These are phyloP conservation scores for Lachnellula subtilissima DNA, from an alignment of 2,329 filamentous ascomycete species.

Conservation along the genomic window DNA sequence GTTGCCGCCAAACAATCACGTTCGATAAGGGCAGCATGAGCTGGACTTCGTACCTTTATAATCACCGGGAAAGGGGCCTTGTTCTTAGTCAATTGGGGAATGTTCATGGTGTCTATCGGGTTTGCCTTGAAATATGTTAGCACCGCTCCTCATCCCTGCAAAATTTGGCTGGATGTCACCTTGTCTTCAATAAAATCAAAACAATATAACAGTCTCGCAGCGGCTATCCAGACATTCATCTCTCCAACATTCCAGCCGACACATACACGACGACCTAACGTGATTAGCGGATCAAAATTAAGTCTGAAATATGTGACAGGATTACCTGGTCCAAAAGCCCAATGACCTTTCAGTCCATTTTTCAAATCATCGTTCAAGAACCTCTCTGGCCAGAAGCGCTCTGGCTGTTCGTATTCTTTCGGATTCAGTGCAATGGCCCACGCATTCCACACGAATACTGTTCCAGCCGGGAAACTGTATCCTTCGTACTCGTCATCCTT, in stretches of 20 bases:
- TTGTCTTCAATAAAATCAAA: slow-evolving; percentile 10
- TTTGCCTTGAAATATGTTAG: too few relatives aligned
- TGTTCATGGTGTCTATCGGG: too few relatives aligned
- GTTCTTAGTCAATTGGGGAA: neutral
- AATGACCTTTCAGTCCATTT: slow-evolving; percentile 28
- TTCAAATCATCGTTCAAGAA: slow-evolving; percentile 40
- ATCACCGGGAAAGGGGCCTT: slow-evolving; percentile 8
- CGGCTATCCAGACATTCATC: slow-evolving; percentile 29
- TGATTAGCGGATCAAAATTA: neutral
- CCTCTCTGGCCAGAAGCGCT: slow-evolving; percentile 42
- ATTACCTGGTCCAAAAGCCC: slow-evolving; percentile 32
- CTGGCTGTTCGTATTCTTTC: slow-evolving; percentile 42
- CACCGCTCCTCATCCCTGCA: too few relatives aligned
- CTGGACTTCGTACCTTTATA: slow-evolving; percentile 11
- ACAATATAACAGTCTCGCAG: slow-evolving; percentile 23
- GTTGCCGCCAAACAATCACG: neutral
- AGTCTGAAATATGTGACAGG: neutral
- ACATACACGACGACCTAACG: slow-evolving; percentile 28
- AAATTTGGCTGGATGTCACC: too few relatives aligned
- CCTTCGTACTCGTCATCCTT: slow-evolving; percentile 51
- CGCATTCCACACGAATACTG: slow-evolving; percentile 37
- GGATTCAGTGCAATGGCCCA: slow-evolving; percentile 39
- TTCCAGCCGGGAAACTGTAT: slow-evolving; percentile 41
- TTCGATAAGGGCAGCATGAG: slow-evolving; percentile 11
- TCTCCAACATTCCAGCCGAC: slow-evolving; percentile 32